Percentiles rank a stretch among this genome's conserved stretches.
These are phyloP conservation scores for Botrytis byssoidea DNA, from an alignment of 2,329 filamentous ascomycete species.

Conservation along the genomic window DNA sequence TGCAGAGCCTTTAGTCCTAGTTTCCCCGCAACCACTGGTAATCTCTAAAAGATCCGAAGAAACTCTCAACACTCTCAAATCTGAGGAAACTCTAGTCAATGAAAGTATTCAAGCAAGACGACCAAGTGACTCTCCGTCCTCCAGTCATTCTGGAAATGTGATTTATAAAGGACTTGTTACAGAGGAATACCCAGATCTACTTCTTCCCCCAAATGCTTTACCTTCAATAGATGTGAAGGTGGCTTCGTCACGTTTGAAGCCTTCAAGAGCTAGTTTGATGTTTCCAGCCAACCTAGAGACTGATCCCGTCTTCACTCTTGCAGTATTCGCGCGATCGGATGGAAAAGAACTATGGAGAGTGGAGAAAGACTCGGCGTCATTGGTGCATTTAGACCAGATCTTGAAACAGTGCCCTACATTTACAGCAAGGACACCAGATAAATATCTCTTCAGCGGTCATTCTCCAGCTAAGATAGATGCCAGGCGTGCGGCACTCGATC, in stretches of 20 bases:
- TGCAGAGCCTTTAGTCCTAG: conserved; percentile 39
- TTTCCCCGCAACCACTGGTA: conserved; percentile 45
- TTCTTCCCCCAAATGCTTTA: conserved; percentile 84
- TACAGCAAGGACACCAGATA: conserved; percentile 75
- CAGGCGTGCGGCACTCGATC: conserved; percentile 73
- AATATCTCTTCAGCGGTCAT: conserved; percentile 84
- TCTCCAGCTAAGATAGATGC: conserved; percentile 92
- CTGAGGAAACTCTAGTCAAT: conserved; percentile 25
- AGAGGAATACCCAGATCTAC: conserved; percentile 81
- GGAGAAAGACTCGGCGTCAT: conserved; percentile 83
- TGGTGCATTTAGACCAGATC: conserved; percentile 78
- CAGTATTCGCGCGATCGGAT: conserved; percentile 75
- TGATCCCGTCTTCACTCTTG: conserved; percentile 90
- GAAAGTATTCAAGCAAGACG: background rate
- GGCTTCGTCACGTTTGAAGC: conserved; percentile 91
- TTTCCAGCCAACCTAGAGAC: conserved; percentile 79
- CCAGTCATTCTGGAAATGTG: conserved; percentile 44
- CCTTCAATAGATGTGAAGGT: conserved; percentile 83
- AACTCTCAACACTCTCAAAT: conserved; percentile 29
- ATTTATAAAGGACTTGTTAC: conserved; percentile 78
- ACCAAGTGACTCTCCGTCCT: conserved; percentile 34
- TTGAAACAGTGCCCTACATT: conserved; percentile 74
- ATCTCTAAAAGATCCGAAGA: conserved; percentile 41
- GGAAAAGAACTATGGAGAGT: conserved; percentile 84
- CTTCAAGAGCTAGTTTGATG: conserved; percentile 81